Evolutionary conservation across 1,139 yeast species (phyloP).

Genomic region (Chernovozyma aurita): DNA sequence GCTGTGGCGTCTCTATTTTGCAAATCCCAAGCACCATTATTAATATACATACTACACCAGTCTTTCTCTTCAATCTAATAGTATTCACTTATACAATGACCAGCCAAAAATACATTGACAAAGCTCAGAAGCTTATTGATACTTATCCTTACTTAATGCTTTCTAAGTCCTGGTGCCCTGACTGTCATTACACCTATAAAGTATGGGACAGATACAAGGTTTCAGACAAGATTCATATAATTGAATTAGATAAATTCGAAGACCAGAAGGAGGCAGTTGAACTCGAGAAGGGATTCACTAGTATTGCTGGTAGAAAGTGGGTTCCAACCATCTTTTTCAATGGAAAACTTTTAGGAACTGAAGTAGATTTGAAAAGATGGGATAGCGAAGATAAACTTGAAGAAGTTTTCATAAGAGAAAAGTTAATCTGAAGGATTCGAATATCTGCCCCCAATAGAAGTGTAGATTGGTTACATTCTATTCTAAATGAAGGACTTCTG

Average conservation of each 20-base stretch:
- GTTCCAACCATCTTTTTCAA: constrained; percentile 67
- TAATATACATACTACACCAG: too few relatives aligned
- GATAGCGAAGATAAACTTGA: constrained; percentile 41
- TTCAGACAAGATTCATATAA: constrained; percentile 41
- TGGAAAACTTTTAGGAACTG: constrained; percentile 61
- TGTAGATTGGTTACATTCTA: too few relatives aligned
- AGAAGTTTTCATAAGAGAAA: constrained; percentile 37
- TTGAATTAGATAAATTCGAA: constrained; percentile 57
- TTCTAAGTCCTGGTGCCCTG: constrained; percentile 76
- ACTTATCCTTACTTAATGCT: constrained; percentile 50
- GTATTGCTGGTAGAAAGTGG: constrained; percentile 61
- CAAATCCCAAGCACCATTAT: too few relatives aligned
- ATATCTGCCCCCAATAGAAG: too few relatives aligned
- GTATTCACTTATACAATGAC: too few relatives aligned
- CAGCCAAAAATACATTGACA: constrained; percentile 13
- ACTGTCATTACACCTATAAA: constrained; percentile 58
- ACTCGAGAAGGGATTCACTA: constrained; percentile 57
- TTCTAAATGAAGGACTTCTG: too few relatives aligned
- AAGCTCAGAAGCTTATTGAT: constrained; percentile 43
- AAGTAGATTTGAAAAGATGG: constrained; percentile 43
- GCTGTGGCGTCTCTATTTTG: too few relatives aligned
- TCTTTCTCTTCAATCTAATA: too few relatives aligned
- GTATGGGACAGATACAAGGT: constrained; percentile 52
- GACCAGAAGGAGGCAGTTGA: constrained; percentile 48
- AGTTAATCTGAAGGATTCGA: constrained; percentile 22